Percentiles rank a stretch among this genome's conserved stretches.
Evolutionary conservation across 768 basidiomycete genomes (phyloP).

Genomic region (Pleurotus pulmonarius): DNA sequence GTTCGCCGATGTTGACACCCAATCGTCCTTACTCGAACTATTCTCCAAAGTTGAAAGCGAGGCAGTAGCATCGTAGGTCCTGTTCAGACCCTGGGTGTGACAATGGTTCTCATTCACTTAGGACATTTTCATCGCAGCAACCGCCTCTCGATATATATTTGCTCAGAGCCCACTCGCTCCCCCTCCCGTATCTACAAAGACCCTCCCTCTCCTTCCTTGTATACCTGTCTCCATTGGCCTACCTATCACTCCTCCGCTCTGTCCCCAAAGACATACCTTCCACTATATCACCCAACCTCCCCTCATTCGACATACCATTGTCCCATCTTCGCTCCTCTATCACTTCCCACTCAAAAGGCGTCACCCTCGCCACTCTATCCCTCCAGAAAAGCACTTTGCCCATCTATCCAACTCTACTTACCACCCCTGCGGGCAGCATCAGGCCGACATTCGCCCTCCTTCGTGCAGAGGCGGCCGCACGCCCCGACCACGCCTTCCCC

Average conservation of each 20-base stretch:
- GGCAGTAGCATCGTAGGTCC: slow-evolving; percentile 48
- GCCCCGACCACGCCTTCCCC: slow-evolving; percentile 50
- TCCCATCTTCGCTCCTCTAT: slow-evolving; percentile 44
- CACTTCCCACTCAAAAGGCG: slow-evolving; percentile 37
- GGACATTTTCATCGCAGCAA: slow-evolving; percentile 31
- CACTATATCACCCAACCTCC: slow-evolving; percentile 22
- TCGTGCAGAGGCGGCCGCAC: slow-evolving; percentile 27
- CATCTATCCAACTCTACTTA: slow-evolving; percentile 35
- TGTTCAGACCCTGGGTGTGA: neutral
- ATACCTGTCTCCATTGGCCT: slow-evolving; percentile 65
- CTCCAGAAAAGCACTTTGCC: slow-evolving; percentile 21
- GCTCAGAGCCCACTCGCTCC: slow-evolving; percentile 59
- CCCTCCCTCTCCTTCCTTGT: slow-evolving; percentile 73
- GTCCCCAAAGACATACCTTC: slow-evolving; percentile 15
- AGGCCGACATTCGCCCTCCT: slow-evolving; percentile 55
- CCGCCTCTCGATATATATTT: slow-evolving; percentile 73
- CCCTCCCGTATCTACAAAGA: slow-evolving; percentile 65
- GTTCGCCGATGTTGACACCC: slow-evolving; percentile 65
- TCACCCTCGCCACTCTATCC: slow-evolving; percentile 52
- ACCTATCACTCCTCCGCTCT: slow-evolving; percentile 54
- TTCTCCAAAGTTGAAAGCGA: slow-evolving; percentile 54
- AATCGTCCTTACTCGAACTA: slow-evolving; percentile 44
- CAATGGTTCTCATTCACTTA: slow-evolving; percentile 13
- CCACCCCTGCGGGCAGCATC: slow-evolving; percentile 42
- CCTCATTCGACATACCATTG: slow-evolving; percentile 49